Conservation (phyloP, 2,329 filamentous ascomycete genomes). For the Hypoxylon sp. region DNA sequence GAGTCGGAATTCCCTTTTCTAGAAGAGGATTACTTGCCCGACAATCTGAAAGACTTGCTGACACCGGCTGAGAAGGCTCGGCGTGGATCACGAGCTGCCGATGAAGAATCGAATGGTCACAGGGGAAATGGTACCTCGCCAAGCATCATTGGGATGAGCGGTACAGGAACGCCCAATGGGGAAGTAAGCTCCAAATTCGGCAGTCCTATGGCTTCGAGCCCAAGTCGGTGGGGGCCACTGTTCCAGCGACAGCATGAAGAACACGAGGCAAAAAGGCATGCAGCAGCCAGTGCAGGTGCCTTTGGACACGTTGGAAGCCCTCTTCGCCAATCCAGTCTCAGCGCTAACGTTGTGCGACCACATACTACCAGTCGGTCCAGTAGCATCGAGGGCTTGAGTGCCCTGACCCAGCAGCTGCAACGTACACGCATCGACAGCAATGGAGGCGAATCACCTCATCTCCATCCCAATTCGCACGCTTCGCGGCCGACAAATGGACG, state of each 20-base stretch:
- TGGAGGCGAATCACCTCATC: constrained; percentile 60
- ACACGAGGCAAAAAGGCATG: constrained; percentile 64
- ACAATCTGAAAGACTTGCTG: constrained; percentile 74
- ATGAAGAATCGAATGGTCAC: constrained; percentile 63
- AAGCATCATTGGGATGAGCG: constrained; percentile 56
- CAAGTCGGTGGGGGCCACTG: constrained; percentile 72
- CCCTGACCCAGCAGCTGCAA: constrained; percentile 74
- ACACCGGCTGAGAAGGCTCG: constrained; percentile 78
- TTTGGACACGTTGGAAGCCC: constrained; percentile 78
- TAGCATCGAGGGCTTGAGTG: constrained; percentile 68
- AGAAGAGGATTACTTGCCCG: constrained; percentile 91
- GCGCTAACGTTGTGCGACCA: constrained; percentile 65
- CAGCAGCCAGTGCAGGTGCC: constrained; percentile 62
- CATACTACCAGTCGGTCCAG: constrained; percentile 61
- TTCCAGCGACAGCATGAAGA: constrained; percentile 74
- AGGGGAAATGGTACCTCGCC: constrained; percentile 55
- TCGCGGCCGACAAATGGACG: constrained; percentile 61
- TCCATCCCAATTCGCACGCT: constrained; percentile 64
- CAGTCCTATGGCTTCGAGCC: constrained; percentile 71
- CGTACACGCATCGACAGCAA: constrained; percentile 69
- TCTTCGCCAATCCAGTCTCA: constrained; percentile 73
- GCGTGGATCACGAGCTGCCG: constrained; percentile 70
- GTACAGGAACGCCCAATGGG: constrained; percentile 59
- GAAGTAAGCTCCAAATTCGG: constrained; percentile 70
- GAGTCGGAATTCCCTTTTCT: constrained; percentile 78